Evolutionary conservation across 495 filamentous ascomycete species (phyloP).

Genomic region (Podospora didyma): DNA sequence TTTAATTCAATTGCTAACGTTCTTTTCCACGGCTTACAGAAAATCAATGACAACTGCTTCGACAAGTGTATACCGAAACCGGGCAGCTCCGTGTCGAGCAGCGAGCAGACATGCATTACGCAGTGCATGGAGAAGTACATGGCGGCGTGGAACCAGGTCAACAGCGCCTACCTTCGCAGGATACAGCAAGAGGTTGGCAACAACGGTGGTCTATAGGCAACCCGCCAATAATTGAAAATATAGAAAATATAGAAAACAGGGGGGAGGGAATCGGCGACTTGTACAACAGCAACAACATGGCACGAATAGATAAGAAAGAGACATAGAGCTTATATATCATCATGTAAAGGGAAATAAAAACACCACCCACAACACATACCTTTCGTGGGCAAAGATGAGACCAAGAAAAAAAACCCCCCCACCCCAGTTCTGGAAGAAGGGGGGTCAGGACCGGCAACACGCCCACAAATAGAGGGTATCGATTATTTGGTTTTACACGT

Average conservation of each 20-base stretch:
- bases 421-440: too few species aligned
- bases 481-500: too few species aligned
- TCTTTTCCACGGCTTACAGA: conserved; percentile 46
- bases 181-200: conserved; percentile 57
- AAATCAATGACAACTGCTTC: conserved; percentile 97
- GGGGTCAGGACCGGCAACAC: too few species aligned
- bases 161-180: conserved; percentile 65
- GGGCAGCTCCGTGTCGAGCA: conserved; percentile 67
- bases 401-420: too few species aligned
- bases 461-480: too few species aligned
- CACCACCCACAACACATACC: too few species aligned
- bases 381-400: too few species aligned
- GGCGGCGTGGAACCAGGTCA: conserved; percentile 83
- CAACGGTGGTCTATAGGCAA: neutral
- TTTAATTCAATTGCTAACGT: neutral
- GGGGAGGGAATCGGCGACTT: too few species aligned
- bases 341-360: too few species aligned
- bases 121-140: conserved; percentile 98
- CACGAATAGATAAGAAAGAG: too few species aligned
- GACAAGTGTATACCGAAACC: conserved; percentile 86
- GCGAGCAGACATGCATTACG: conserved; percentile 72
- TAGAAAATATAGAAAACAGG: neutral
- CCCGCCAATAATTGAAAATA: neutral
- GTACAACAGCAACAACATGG: too few species aligned
- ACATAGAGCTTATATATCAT: too few species aligned